These are phyloP conservation scores for Amanita muscaria DNA, from an alignment of 768 basidiomycete species.

Conservation along the genomic window DNA sequence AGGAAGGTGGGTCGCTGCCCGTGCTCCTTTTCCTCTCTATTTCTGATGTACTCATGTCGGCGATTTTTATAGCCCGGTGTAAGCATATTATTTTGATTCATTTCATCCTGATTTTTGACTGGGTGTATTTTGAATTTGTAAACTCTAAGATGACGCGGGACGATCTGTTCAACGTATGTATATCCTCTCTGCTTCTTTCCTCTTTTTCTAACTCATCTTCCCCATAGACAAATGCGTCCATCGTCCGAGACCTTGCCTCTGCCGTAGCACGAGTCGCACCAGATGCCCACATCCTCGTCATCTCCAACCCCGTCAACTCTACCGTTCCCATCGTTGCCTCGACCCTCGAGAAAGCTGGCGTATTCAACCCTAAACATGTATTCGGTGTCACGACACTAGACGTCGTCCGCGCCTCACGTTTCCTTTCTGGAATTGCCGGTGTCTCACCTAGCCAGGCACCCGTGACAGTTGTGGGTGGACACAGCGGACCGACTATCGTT, in stretches of 20 bases:
- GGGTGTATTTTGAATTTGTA: no score
- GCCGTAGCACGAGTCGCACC: conserved; percentile 82
- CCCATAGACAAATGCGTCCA: conserved; percentile 89
- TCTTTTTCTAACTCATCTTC: background rate
- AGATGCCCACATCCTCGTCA: conserved; percentile 89
- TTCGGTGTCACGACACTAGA: conserved; percentile 99
- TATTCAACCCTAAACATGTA: conserved; percentile 80
- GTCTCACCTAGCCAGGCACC: conserved; percentile 55
- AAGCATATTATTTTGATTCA: conserved; percentile 40
- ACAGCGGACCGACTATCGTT: conserved; percentile 96
- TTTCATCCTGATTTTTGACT: no score
- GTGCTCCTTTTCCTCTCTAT: conserved; percentile 10
- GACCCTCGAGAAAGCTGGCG: conserved; percentile 85
- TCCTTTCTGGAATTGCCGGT: conserved; percentile 66
- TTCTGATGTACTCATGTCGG: conserved; percentile 10
- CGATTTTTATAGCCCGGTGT: conserved; percentile 61
- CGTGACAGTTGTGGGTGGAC: conserved; percentile 89
- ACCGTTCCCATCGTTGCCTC: conserved; percentile 96
- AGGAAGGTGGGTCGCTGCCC: conserved; percentile 59
- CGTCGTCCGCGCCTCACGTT: conserved; percentile 91
- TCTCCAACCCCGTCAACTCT: conserved; percentile 98
- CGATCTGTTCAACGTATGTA: conserved; percentile 89
- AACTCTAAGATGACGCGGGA: conserved; percentile 99
- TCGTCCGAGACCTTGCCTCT: conserved; percentile 91
- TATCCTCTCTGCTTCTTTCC: no score